phyloP scores from a whole-genome alignment of 305 asterid genomes.

The Solanum aculeatissimum region DNA sequence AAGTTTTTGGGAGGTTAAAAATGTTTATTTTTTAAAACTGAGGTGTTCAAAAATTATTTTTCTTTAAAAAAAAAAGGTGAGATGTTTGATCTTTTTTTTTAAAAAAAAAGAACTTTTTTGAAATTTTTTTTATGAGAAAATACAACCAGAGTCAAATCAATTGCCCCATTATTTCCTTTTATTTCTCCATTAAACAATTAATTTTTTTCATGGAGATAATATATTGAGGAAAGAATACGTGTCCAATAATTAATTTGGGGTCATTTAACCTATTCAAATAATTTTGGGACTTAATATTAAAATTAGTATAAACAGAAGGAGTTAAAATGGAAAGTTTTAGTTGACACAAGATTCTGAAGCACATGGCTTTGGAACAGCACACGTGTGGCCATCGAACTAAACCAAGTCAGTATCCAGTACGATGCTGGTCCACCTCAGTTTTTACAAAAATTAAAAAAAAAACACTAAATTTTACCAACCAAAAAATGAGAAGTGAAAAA shows the following conservation, averaged over 20 bases:
- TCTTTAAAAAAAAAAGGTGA: no score
- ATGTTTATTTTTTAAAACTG: no score
- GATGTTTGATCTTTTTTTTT: no score
- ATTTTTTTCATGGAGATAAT: not conserved
- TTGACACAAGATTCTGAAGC: slow-evolving; percentile 30
- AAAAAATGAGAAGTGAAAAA: not conserved
- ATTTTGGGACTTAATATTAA: not conserved
- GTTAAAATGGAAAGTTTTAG: not conserved
- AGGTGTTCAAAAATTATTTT: no score
- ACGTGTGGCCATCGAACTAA: slow-evolving; percentile 53
- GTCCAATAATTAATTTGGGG: not conserved
- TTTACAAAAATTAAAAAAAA: not conserved
- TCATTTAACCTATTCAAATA: not conserved
- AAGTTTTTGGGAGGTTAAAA: no score
- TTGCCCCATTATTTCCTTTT: not conserved
- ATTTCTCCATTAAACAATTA: not conserved
- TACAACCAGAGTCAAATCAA: not conserved
- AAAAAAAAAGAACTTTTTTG: no score
- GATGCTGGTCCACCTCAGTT: slow-evolving; percentile 28
- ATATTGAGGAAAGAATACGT: not conserved
- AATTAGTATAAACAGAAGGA: not conserved
- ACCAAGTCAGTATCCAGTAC: slow-evolving; percentile 15
- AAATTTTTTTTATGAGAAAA: no score
- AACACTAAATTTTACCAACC: no score
- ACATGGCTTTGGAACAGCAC: slow-evolving; percentile 55